Evolutionary conservation across 352 stramenopile genomes (phyloP).

Genomic region (Pythium volutum): DNA sequence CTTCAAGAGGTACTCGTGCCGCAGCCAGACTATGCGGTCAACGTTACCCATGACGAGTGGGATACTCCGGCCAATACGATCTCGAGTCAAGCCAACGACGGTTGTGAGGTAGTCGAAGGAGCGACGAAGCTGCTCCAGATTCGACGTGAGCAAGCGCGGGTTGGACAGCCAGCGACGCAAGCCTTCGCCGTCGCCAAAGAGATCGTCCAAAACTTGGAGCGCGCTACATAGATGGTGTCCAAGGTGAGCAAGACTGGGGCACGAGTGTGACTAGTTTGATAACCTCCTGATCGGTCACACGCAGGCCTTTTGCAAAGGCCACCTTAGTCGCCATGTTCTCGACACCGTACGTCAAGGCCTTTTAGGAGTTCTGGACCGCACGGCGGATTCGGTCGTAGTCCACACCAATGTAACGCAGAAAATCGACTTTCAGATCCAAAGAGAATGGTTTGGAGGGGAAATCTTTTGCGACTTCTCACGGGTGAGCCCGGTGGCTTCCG

Average conservation of each 20-base stretch:
- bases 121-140: too few relatives aligned
- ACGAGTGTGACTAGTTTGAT: slow-evolving; percentile 32
- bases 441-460: too few relatives aligned
- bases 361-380: slow-evolving; percentile 37
- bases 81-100: too few relatives aligned
- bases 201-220: slow-evolving; percentile 30
- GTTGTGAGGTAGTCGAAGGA: too few relatives aligned
- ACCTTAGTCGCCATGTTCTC: slow-evolving; percentile 37
- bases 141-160: too few relatives aligned
- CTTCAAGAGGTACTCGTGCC: too few relatives aligned
- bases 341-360: slow-evolving; percentile 37
- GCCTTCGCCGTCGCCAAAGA: too few relatives aligned
- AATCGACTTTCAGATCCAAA: slow-evolving; percentile 43
- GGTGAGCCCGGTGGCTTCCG: slow-evolving; percentile 31
- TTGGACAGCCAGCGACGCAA: too few relatives aligned
- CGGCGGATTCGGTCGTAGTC: slow-evolving; percentile 34
- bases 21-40: too few relatives aligned
- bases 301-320: slow-evolving; percentile 28
- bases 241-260: slow-evolving; percentile 36
- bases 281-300: slow-evolving; percentile 32
- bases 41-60: too few relatives aligned
- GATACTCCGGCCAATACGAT: too few relatives aligned
- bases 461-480: too few relatives aligned
- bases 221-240: slow-evolving; percentile 38
- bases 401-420: slow-evolving; percentile 35